Percentiles rank a stretch among this genome's conserved stretches.
phyloP scores from a whole-genome alignment of 2,329 filamentous ascomycete species.

The Chaetomium sp. region DNA sequence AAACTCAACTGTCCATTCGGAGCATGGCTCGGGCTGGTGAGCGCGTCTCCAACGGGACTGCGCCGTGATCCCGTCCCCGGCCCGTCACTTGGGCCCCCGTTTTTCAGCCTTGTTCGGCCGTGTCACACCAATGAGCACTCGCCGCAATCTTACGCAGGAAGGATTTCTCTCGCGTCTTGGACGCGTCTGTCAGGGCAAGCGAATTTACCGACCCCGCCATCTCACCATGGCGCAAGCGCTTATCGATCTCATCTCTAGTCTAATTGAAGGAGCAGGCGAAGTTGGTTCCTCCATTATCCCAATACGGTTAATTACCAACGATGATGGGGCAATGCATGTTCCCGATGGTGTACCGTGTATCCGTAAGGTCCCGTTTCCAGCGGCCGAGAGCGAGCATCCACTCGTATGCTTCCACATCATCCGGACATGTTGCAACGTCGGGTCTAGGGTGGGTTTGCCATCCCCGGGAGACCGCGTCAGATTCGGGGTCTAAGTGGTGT shows the following conservation, averaged over 20 bases:
- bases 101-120: not conserved
- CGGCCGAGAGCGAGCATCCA: slow-evolving; percentile 9
- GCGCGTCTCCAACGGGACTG: not conserved
- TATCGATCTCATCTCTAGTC: slow-evolving; percentile 10
- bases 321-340: slow-evolving; percentile 11
- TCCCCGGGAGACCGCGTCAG: not conserved
- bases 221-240: slow-evolving; percentile 2
- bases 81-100: not conserved
- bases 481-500: not conserved
- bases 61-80: not conserved
- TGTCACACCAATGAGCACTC: slow-evolving; percentile 14
- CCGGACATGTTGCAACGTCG: not conserved
- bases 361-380: slow-evolving; percentile 10
- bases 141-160: not conserved
- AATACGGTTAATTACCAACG: not conserved
- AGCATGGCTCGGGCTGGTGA: not conserved
- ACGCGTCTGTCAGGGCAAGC: slow-evolving; percentile 6
- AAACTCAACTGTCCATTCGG: not conserved
- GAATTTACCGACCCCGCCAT: not conserved
- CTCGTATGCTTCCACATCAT: slow-evolving; percentile 2
- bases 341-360: not conserved
- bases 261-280: not conserved
- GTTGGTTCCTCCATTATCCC: not conserved
- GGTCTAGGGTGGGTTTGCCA: not conserved
- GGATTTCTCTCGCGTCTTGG: slow-evolving; percentile 3